Percentiles rank a stretch among this genome's conserved stretches.
Evolutionary conservation across 305 asterid species (phyloP).

Genomic region (Euphrasia arctica): DNA sequence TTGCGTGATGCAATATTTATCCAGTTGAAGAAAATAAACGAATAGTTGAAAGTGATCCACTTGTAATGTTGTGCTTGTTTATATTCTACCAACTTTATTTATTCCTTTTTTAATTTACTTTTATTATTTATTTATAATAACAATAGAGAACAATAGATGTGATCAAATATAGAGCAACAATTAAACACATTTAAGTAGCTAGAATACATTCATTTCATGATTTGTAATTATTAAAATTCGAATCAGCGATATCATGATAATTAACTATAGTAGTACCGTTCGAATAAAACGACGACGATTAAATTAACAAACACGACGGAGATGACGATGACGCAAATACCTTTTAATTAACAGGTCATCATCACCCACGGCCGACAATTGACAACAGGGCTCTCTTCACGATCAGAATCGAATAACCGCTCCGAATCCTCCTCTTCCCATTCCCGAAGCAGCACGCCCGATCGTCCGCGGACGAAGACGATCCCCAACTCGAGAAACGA

Average conservation of each 20-base stretch:
- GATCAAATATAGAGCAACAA: too few species aligned
- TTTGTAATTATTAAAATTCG: background rate
- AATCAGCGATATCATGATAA: background rate
- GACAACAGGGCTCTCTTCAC: constrained; percentile 48
- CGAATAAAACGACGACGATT: background rate
- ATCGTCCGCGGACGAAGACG: constrained; percentile 29
- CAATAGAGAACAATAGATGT: too few species aligned
- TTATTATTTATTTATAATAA: too few species aligned
- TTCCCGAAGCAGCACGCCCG: constrained; percentile 29
- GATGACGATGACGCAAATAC: background rate
- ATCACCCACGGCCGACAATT: constrained; percentile 49
- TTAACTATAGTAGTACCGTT: too few species aligned
- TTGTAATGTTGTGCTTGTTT: background rate
- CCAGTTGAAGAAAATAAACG: too few species aligned
- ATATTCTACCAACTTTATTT: background rate
- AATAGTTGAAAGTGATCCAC: too few species aligned
- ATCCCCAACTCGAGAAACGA: constrained; percentile 40
- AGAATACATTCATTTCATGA: background rate
- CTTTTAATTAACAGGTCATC: constrained; percentile 24
- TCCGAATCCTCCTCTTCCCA: constrained; percentile 22
- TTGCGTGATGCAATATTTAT: too few species aligned
- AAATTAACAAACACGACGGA: too few species aligned
- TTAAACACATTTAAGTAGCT: too few species aligned
- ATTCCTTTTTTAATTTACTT: too few species aligned
- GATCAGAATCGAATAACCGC: constrained; percentile 24